Conservation (phyloP, 208 protist genomes). For the Leishmania guyanensis region DNA sequence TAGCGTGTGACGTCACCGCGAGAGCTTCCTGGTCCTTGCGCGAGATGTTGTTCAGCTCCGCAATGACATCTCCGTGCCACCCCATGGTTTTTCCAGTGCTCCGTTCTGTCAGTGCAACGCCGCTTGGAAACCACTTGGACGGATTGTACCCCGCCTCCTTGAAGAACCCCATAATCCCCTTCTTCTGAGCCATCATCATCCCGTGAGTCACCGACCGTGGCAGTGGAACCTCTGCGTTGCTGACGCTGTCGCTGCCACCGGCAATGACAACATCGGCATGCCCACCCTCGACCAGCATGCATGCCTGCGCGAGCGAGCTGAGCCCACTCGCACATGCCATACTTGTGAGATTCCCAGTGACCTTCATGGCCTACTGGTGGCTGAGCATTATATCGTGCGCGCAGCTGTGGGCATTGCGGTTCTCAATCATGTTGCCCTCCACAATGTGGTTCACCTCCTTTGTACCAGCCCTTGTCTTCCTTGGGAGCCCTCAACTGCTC, state of each 20-base stretch:
- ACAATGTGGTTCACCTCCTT: background rate
- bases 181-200: constrained; percentile 59
- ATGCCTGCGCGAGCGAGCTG: constrained; percentile 74
- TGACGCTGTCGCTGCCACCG: constrained; percentile 87
- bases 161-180: constrained; percentile 52
- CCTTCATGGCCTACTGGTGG: too few relatives aligned
- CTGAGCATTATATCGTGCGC: background rate
- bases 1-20: constrained; percentile 64
- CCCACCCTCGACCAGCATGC: constrained; percentile 76
- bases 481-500: background rate
- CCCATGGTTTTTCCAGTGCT: constrained; percentile 92
- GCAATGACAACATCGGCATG: constrained; percentile 83
- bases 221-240: constrained; percentile 67
- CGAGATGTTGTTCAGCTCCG: constrained; percentile 72
- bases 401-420: background rate
- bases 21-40: constrained; percentile 77
- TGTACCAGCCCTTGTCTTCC: background rate
- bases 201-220: constrained; percentile 57
- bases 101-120: constrained; percentile 59
- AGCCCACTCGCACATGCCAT: constrained; percentile 85
- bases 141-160: constrained; percentile 73
- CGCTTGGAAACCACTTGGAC: constrained; percentile 64
- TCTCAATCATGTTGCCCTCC: background rate
- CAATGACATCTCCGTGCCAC: constrained; percentile 87
- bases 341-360: constrained; percentile 75